phyloP scores from a whole-genome alignment of 441 rosid species.

The Jatropha multifida region DNA sequence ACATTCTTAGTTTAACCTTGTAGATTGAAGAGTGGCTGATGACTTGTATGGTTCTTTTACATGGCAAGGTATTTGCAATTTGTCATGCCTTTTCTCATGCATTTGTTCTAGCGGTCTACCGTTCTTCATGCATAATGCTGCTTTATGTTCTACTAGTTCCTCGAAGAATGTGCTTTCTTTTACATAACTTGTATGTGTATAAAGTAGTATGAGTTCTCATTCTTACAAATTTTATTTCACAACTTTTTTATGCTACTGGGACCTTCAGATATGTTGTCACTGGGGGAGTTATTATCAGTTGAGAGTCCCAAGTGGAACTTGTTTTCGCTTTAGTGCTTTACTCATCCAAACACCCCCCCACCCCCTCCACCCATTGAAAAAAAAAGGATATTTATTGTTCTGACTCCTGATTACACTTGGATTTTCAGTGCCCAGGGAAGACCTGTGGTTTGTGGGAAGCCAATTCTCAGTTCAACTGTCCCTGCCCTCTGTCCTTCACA shows the following conservation, averaged over 20 bases:
- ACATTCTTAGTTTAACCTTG: background rate
- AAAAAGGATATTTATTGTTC: background rate
- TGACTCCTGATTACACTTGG: background rate
- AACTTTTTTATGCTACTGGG: background rate
- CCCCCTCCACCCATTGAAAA: no score
- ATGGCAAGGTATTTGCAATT: background rate
- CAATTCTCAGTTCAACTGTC: constrained; percentile 59
- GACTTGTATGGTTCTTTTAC: background rate
- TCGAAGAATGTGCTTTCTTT: background rate
- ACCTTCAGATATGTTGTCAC: background rate
- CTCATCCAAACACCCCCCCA: background rate
- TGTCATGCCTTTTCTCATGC: background rate
- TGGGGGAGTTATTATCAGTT: background rate
- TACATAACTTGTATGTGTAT: background rate
- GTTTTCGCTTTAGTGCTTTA: background rate
- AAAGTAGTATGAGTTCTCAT: background rate
- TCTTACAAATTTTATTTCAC: background rate
- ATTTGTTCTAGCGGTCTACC: background rate
- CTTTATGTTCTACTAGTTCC: background rate
- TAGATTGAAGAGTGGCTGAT: background rate
- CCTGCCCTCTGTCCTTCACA: constrained; percentile 70
- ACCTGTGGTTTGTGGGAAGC: constrained; percentile 56
- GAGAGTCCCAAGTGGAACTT: background rate
- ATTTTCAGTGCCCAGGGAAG: constrained; percentile 37
- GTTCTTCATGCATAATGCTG: background rate